Conservation (phyloP, 225 moss, liverwort and hornwort genomes). For the Asterella californica region DNA sequence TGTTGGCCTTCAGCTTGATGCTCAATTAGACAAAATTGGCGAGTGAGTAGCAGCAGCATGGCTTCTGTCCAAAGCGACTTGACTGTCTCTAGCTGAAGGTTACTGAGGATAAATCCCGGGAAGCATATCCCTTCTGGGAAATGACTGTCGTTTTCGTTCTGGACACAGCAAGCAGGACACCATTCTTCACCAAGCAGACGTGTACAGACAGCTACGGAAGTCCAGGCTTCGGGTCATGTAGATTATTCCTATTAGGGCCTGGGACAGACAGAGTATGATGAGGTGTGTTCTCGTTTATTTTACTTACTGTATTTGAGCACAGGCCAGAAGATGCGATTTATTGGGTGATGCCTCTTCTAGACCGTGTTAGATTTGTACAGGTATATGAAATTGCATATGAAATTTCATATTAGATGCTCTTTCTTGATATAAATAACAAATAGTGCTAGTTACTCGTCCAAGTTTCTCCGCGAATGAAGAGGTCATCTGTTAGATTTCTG, state of each 20-base stretch:
- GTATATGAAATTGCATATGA: neutral
- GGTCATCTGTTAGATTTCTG: no score
- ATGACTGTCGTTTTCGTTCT: neutral
- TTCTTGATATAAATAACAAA: no score
- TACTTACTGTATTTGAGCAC: neutral
- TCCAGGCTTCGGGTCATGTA: neutral
- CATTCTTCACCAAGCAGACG: neutral
- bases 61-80: neutral
- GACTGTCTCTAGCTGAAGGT: neutral
- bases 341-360: neutral
- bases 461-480: no score
- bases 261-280: neutral
- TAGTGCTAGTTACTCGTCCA: no score
- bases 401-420: neutral
- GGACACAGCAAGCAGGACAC: neutral
- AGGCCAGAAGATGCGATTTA: neutral
- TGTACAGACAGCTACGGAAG: neutral
- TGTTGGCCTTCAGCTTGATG: neutral
- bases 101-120: neutral
- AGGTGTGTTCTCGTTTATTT: neutral
- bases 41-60: neutral
- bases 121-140: constrained; percentile 1
- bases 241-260: neutral
- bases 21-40: neutral
- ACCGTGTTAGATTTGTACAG: neutral